A percentile compares a stretch with the other conserved stretches of the same genome.
These are phyloP conservation scores for Lactarius trivialis DNA, from an alignment of 768 basidiomycete genomes.

Conservation along the genomic window DNA sequence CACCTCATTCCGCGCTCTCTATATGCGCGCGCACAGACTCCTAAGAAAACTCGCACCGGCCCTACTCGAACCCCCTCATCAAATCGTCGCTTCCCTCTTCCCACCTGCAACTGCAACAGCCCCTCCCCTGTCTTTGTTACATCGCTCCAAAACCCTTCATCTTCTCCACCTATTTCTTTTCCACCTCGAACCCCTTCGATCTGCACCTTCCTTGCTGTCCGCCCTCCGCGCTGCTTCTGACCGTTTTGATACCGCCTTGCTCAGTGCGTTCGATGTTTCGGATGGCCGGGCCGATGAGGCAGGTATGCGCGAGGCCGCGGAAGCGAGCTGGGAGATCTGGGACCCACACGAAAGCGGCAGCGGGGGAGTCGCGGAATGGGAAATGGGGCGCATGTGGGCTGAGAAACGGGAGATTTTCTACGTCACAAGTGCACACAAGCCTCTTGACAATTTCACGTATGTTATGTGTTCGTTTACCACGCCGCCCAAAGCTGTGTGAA, in stretches of 20 bases:
- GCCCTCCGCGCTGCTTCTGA: conserved; percentile 76
- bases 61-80: conserved; percentile 58
- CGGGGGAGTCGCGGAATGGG: conserved; percentile 57
- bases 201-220: conserved; percentile 54
- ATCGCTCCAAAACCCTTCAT: conserved; percentile 46
- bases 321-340: conserved; percentile 83
- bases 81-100: conserved; percentile 55
- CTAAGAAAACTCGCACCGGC: conserved; percentile 54
- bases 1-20: conserved; percentile 46
- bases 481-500: neutral
- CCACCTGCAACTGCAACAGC: conserved; percentile 29
- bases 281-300: conserved; percentile 67
- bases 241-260: conserved; percentile 76
- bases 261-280: conserved; percentile 86
- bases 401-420: conserved; percentile 95
- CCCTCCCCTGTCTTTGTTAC: conserved; percentile 34
- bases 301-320: conserved; percentile 76
- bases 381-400: conserved; percentile 91
- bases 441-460: conserved; percentile 76
- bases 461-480: conserved; percentile 25
- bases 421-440: conserved; percentile 71
- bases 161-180: conserved; percentile 74
- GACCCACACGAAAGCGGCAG: conserved; percentile 30
- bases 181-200: conserved; percentile 63
- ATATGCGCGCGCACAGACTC: conserved; percentile 57